Evolutionary conservation across 208 protist genomes (phyloP).

Genomic region (Acanthamoeba healyi): DNA sequence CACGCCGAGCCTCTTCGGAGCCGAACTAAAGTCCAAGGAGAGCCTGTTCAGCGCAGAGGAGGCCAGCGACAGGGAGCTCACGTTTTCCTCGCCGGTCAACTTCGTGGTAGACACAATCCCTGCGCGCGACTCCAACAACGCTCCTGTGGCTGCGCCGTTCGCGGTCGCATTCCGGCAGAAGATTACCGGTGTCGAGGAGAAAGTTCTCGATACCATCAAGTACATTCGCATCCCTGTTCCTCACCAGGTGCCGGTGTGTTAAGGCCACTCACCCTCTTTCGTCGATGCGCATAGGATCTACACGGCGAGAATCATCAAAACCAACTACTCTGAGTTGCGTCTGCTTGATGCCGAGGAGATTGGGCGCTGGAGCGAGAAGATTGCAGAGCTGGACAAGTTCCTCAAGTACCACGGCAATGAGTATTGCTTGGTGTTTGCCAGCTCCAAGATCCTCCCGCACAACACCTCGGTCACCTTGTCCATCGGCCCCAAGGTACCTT

Average conservation of each 20-base stretch:
- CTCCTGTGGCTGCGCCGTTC: not conserved
- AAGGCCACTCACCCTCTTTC: too few species aligned
- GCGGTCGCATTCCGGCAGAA: conserved; percentile 40
- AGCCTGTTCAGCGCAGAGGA: not conserved
- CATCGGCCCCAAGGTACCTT: conserved; percentile 48
- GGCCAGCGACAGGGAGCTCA: not conserved
- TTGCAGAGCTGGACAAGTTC: not conserved
- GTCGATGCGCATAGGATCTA: not conserved
- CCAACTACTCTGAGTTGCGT: conserved; percentile 13
- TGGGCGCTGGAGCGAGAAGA: conserved; percentile 22
- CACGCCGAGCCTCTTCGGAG: conserved; percentile 4
- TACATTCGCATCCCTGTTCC: not conserved
- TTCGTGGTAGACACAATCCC: not conserved
- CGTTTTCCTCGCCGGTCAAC: conserved; percentile 23
- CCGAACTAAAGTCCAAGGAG: not conserved
- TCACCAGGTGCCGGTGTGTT: too few species aligned
- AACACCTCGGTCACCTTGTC: not conserved
- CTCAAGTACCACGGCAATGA: not conserved
- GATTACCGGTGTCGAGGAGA: conserved; percentile 36
- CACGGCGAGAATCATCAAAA: not conserved
- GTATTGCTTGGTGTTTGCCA: conserved; percentile 34
- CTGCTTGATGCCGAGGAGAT: conserved; percentile 19
- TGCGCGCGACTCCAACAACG: not conserved
- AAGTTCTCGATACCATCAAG: conserved; percentile 24
- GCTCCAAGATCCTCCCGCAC: conserved; percentile 39